Conservation (phyloP, 2,329 filamentous ascomycete genomes). For the Bipolaris zeicola region DNA sequence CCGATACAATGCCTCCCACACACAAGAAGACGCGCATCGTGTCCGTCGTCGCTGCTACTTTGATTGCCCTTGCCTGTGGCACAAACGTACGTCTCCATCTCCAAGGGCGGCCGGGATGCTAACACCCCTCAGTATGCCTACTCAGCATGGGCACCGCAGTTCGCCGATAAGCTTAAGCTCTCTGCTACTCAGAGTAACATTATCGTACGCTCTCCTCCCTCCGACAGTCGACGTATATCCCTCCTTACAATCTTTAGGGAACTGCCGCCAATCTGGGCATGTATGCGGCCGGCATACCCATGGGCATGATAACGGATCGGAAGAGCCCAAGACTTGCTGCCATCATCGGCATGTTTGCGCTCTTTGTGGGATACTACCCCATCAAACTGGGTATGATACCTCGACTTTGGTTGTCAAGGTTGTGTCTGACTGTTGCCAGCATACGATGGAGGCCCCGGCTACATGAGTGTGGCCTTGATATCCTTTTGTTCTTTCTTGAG, state of each 20-base stretch:
- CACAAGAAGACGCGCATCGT: slow-evolving; percentile 72
- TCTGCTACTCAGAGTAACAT: slow-evolving; percentile 93
- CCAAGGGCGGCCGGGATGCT: slow-evolving; percentile 24
- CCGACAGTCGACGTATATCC: not conserved
- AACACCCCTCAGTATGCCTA: slow-evolving; percentile 79
- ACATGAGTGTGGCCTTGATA: slow-evolving; percentile 62
- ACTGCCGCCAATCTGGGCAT: slow-evolving; percentile 88
- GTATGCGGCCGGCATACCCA: slow-evolving; percentile 88
- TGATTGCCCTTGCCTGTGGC: slow-evolving; percentile 86
- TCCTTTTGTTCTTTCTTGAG: slow-evolving; percentile 86
- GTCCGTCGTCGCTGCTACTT: slow-evolving; percentile 82
- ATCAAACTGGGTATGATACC: slow-evolving; percentile 65
- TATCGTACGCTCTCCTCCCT: slow-evolving; percentile 64
- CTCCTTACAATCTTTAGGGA: slow-evolving; percentile 48
- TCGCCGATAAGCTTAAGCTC: slow-evolving; percentile 82
- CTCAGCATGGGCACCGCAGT: slow-evolving; percentile 96
- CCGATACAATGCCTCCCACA: slow-evolving; percentile 43
- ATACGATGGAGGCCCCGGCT: slow-evolving; percentile 70
- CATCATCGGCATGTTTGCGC: slow-evolving; percentile 71
- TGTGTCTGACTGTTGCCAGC: slow-evolving; percentile 56
- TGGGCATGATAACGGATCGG: slow-evolving; percentile 84
- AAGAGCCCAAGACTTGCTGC: slow-evolving; percentile 81
- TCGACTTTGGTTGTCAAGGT: not conserved
- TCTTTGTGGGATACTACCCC: slow-evolving; percentile 84
- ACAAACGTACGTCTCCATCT: slow-evolving; percentile 72